Base-by-base conservation (phyloP, 2,329 filamentous ascomycete species). In the Zymoseptoria ardabiliae region DNA sequence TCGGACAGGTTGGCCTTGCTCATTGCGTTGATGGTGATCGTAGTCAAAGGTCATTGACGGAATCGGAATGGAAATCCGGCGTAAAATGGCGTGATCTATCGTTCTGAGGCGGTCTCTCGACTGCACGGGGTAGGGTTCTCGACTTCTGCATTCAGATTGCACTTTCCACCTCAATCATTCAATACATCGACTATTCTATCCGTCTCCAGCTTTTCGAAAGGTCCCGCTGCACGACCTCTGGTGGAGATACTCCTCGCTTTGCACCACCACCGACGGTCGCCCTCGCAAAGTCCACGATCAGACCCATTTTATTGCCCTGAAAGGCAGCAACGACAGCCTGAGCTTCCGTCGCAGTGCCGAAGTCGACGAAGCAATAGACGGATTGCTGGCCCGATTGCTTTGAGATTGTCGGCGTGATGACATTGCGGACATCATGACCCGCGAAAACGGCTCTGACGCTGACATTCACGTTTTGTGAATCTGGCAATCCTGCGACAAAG, bases 401-500 rank as follows among this genome's bases (percentile, higher is more conserved):
- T 6, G 57, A 60, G 11, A 65, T 60, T 13, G 50, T 54, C 2
- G 68, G 68, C 6, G 63, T 65, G 11, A 69, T 68, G 58, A 81
- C 74, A 56, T 75, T 76, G 64, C 76, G 72, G 67, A 81, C 69
- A 13, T 75, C 70, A 62, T 75, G 77, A 13, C 71, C 76, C 13
- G 73, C 67, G 69, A 81, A 81, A 56, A 81, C 71, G 3, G 67
- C 66, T 49, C 73, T 73, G 28, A 80, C 74, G 60, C 77, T 75
- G 54, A 69, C 71, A 58, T 78, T 73, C 2, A 70, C 71, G 30
- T 75, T 71, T 52, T 77, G 76, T 54, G 76, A 72, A n/a, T 73
- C 70, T 0, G 77, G 77, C 28, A 81, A 71, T 11, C 77, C 76
- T 57, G 77, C 78, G 22, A 82, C 75, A 21, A 53, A 53, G 7